Conservation (phyloP, 768 basidiomycete species). For the Mycena chlorophos region DNA sequence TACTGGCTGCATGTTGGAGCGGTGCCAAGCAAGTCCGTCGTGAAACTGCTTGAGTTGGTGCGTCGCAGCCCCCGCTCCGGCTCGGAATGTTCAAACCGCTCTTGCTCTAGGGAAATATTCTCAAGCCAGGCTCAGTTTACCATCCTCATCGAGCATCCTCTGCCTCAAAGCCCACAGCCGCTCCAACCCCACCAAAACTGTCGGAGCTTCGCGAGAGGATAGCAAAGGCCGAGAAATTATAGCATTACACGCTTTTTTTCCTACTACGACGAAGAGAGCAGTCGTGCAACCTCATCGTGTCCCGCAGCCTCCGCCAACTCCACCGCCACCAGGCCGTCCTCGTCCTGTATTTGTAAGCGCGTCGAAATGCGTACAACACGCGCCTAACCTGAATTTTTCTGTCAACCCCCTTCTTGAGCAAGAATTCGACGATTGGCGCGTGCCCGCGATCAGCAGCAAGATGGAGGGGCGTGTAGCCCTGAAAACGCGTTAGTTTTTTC, state of each 20-base stretch:
- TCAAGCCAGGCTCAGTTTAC: conserved; percentile 58
- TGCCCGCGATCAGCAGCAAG: conserved; percentile 84
- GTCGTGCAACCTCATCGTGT: conserved; percentile 51
- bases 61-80: conserved; percentile 31
- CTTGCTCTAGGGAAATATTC: conserved; percentile 55
- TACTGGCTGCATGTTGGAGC: conserved; percentile 91
- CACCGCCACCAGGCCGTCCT: conserved; percentile 60
- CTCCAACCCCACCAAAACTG: background rate
- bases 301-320: conserved; percentile 62
- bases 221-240: conserved; percentile 3
- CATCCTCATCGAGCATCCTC: conserved; percentile 39
- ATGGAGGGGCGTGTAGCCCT: conserved; percentile 91
- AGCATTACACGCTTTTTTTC: too few species aligned
- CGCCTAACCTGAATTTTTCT: conserved; percentile 55
- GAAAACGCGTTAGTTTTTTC: conserved; percentile 7
- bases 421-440: conserved; percentile 49
- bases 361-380: conserved; percentile 3
- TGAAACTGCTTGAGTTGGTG: conserved; percentile 77
- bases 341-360: conserved; percentile 47
- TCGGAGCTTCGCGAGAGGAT: conserved; percentile 14
- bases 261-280: conserved; percentile 14
- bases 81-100: background rate
- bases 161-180: conserved; percentile 19
- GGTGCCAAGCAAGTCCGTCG: conserved; percentile 73
- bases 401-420: conserved; percentile 70